A percentile compares a stretch with the other conserved stretches of the same genome.
Conservation (phyloP, 257 asterid species). For the Mitragyna speciosa region DNA sequence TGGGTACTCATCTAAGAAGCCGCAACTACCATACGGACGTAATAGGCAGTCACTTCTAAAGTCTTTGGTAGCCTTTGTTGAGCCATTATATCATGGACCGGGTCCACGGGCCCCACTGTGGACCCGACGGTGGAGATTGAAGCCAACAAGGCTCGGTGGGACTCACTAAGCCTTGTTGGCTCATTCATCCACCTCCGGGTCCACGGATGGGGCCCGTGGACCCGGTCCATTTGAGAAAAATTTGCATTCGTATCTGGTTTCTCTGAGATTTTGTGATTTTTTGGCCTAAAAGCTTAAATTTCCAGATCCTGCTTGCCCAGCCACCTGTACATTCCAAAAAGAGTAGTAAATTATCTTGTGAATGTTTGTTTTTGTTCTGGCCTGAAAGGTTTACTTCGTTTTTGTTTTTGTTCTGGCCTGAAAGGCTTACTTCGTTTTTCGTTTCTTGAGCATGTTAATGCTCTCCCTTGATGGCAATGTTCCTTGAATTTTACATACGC, state of each 20-base stretch:
- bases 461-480: not conserved
- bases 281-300: not conserved
- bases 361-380: not conserved
- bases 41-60: not conserved
- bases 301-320: not conserved
- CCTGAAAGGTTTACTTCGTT: too few relatives aligned
- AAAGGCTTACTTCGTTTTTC: too few relatives aligned
- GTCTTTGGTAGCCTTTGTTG: not conserved
- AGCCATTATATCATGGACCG: too few relatives aligned
- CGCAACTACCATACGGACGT: not conserved
- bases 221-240: too few relatives aligned
- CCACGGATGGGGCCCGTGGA: too few relatives aligned
- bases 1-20: not conserved
- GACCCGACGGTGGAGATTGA: too few relatives aligned
- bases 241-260: too few relatives aligned
- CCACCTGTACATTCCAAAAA: not conserved
- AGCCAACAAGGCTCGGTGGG: too few relatives aligned
- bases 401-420: not conserved
- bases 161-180: too few relatives aligned
- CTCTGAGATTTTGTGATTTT: not conserved
- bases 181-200: too few relatives aligned
- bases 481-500: not conserved
- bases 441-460: not conserved
- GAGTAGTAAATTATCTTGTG: not conserved
- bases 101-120: too few relatives aligned